phyloP scores from a whole-genome alignment of 441 rosid genomes.

The Populus hybrid region DNA sequence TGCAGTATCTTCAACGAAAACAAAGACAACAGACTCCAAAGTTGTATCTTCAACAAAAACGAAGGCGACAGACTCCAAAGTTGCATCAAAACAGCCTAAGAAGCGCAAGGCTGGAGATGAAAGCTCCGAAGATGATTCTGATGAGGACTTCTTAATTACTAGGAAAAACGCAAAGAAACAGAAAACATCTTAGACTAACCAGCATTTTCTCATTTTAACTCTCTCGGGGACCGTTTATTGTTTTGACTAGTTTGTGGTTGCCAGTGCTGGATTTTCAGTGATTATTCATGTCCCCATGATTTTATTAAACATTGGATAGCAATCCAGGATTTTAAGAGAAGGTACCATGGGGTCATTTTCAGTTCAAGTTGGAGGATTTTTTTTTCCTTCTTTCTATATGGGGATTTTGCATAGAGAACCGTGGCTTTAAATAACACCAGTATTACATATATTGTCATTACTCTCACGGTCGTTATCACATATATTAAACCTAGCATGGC shows the following conservation, averaged over 20 bases:
- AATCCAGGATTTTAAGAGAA: neutral
- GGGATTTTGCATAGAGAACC: neutral
- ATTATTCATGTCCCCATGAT: too few relatives aligned
- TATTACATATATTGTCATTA: neutral
- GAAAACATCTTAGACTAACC: conserved; percentile 26
- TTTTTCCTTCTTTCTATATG: neutral
- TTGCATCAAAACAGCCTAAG: conserved; percentile 37
- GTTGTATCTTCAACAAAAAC: conserved; percentile 4
- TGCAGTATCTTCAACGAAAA: conserved; percentile 27
- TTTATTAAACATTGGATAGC: neutral
- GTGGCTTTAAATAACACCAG: neutral
- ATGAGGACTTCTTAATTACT: conserved; percentile 33
- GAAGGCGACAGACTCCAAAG: neutral
- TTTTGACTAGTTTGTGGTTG: neutral
- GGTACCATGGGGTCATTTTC: neutral
- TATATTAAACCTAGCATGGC: too few relatives aligned
- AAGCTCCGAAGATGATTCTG: conserved; percentile 53
- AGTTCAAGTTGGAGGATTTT: neutral
- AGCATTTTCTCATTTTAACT: neutral
- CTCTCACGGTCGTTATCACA: too few relatives aligned
- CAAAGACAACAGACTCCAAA: neutral
- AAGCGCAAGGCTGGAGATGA: conserved; percentile 55
- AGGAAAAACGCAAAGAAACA: conserved; percentile 37
- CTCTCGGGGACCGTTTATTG: neutral
- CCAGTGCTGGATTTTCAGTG: neutral